Percentiles rank a stretch among this genome's conserved stretches.
Conservation (phyloP, 1,284 basidiomycete species). For the Tilletia walkeri region DNA sequence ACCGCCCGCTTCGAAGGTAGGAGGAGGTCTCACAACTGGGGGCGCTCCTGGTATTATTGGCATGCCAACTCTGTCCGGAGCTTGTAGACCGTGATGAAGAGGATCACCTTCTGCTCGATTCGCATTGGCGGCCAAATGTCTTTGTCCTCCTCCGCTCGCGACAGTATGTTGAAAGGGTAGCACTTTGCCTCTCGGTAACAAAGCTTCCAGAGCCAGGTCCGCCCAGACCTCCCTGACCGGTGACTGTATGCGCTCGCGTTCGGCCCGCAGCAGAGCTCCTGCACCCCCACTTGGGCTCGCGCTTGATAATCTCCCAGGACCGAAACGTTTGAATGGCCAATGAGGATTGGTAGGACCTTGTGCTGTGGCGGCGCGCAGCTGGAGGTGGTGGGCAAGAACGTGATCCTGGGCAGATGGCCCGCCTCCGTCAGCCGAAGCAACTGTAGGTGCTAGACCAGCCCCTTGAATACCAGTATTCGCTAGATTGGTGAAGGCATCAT, state of each 20-base stretch:
- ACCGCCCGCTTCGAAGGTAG: neutral
- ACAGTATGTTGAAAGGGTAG: neutral
- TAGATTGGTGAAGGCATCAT: slow-evolving; percentile 21
- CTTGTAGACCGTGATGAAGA: slow-evolving; percentile 5
- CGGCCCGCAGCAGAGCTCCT: slow-evolving; percentile 31
- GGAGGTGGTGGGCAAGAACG: slow-evolving; percentile 26
- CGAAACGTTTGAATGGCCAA: slow-evolving; percentile 41
- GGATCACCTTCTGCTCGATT: slow-evolving; percentile 7
- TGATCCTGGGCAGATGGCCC: slow-evolving; percentile 18
- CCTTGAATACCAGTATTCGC: slow-evolving; percentile 19
- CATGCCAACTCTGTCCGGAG: slow-evolving; percentile 2
- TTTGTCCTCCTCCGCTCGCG: neutral
- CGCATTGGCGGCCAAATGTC: neutral
- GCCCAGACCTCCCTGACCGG: slow-evolving; percentile 38
- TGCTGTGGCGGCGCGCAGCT: slow-evolving; percentile 21
- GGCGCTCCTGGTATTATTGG: neutral
- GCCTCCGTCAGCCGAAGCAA: slow-evolving; percentile 15
- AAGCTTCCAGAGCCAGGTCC: slow-evolving; percentile 42
- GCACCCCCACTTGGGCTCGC: slow-evolving; percentile 18
- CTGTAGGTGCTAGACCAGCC: neutral
- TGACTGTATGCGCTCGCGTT: slow-evolving; percentile 30
- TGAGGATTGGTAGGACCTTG: slow-evolving; percentile 28
- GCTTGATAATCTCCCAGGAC: slow-evolving; percentile 38
- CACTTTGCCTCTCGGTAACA: slow-evolving; percentile 28
- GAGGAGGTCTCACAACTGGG: neutral